These are phyloP conservation scores for Candida railenensis DNA, from an alignment of 805 yeast genomes.

Conservation along the genomic window DNA sequence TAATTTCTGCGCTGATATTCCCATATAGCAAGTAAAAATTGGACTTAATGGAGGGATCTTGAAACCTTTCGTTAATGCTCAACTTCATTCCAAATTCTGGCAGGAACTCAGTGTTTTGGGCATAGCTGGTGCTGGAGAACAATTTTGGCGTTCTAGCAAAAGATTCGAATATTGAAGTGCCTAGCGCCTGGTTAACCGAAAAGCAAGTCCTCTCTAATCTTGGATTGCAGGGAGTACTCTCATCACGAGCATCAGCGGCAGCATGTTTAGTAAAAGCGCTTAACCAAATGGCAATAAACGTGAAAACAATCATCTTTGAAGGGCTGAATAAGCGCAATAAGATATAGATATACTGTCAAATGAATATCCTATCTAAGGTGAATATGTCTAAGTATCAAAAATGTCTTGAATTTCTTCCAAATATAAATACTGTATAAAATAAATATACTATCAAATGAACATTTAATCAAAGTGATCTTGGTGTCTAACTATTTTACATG, in stretches of 20 bases:
- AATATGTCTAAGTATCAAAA: no score
- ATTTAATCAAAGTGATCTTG: no score
- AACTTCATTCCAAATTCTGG: constrained; percentile 9
- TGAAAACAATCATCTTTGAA: no score
- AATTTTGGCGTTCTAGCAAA: constrained; percentile 10
- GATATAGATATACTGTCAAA: no score
- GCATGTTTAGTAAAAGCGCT: no score
- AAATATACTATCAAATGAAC: no score
- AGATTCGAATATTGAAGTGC: constrained; percentile 14
- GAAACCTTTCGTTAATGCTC: constrained; percentile 19
- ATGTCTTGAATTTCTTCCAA: no score
- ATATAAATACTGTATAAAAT: no score
- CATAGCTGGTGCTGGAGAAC: constrained; percentile 8
- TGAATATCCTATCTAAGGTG: no score
- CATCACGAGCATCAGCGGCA: background rate
- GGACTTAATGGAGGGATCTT: constrained; percentile 32
- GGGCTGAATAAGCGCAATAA: no score
- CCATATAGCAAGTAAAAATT: constrained; percentile 35
- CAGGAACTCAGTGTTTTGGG: constrained; percentile 11
- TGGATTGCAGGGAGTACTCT: constrained; percentile 27
- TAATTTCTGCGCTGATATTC: constrained; percentile 33
- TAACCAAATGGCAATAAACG: no score
- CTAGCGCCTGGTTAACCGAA: constrained; percentile 26
- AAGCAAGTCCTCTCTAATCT: constrained; percentile 20
- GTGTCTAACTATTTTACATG: no score